phyloP scores from a whole-genome alignment of 106 monocot species.

The Amphibolis antarctica region DNA sequence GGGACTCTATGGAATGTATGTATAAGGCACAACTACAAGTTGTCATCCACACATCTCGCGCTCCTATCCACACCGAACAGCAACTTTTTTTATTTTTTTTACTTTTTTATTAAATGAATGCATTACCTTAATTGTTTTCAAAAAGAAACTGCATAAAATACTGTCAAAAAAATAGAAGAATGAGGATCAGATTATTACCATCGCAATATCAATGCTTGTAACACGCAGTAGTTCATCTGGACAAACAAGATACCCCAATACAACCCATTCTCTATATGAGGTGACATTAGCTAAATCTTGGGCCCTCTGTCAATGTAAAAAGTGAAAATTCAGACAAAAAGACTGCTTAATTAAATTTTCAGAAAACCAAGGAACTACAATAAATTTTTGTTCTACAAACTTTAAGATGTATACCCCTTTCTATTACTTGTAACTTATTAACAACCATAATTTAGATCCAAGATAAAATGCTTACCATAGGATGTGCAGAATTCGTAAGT shows the following conservation, averaged over 20 bases:
- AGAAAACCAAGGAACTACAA: background rate
- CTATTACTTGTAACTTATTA: too few relatives aligned
- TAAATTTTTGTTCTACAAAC: background rate
- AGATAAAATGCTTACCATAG: conserved; percentile 47
- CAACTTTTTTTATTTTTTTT: too few relatives aligned
- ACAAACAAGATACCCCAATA: conserved; percentile 94
- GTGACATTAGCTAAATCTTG: conserved; percentile 98
- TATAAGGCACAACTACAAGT: too few relatives aligned
- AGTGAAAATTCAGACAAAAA: background rate
- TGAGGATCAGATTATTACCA: conserved; percentile 23
- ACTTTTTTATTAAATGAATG: too few relatives aligned
- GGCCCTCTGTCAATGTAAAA: conserved; percentile 53
- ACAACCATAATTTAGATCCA: background rate
- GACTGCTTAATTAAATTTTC: background rate
- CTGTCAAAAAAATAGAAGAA: conserved; percentile 1
- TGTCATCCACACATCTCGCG: too few relatives aligned
- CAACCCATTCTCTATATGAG: conserved; percentile 91
- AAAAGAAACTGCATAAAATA: background rate
- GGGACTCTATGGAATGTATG: too few relatives aligned
- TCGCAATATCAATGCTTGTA: conserved; percentile 95
- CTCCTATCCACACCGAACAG: too few relatives aligned
- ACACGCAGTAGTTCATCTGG: conserved; percentile 96
- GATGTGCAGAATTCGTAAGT: conserved; percentile 97
- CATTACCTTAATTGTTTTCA: background rate
- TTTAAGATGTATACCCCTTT: background rate